Evolutionary conservation across 140 eudicot genomes (phyloP), one percentile per base, ranked within the genome.

Genomic region (Oenanthe javanica): DNA sequence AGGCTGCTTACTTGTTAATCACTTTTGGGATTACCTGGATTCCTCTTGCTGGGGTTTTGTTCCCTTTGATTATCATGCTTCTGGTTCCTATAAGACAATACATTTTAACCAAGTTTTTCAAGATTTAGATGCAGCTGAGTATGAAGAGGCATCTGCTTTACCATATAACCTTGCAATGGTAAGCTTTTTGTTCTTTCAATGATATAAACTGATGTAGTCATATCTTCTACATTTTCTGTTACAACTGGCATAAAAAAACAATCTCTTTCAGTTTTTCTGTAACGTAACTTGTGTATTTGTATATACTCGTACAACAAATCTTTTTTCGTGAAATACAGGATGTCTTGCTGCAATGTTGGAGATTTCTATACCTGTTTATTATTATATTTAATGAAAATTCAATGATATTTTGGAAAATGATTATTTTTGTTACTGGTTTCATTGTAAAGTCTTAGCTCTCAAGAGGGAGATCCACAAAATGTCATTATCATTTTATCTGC

Each of bases 61-160:
- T 85, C 73, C 88, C 88, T 38, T 13, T 86, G 46, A 79, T 81
- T 48, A 78, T 86, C 69, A 78, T 86, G 79, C 84, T 86, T 54
- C 77, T 86, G 19, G 79, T 86, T 40, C 82, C 81, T 51, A 79
- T 82, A 7, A 79, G 88, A 36, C 79, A 86, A 61, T 78, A 86
- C 72, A 18, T 86, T n/a, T 83, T 86, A 18, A 86, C 88, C 3
- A 86, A 80, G 79, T 36, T 82, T 23, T 78, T 85, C 49, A 82
- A 16, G 80, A 85, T 40, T 69, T 84, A 9, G 87, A 84, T 77
- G 85, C 87, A 25, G 85, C 87, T 9, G 87, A 81, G 80, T 85
- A 77, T 49, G 87, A 85, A 55, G 88, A 85, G 85, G 86, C 93
- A 16, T 86, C 92, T 12, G 92, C 90, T n/a, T 69, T 89, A 18